These are phyloP conservation scores for Penicillium mononematosum DNA, from an alignment of 495 filamentous ascomycete genomes.

Conservation along the genomic window DNA sequence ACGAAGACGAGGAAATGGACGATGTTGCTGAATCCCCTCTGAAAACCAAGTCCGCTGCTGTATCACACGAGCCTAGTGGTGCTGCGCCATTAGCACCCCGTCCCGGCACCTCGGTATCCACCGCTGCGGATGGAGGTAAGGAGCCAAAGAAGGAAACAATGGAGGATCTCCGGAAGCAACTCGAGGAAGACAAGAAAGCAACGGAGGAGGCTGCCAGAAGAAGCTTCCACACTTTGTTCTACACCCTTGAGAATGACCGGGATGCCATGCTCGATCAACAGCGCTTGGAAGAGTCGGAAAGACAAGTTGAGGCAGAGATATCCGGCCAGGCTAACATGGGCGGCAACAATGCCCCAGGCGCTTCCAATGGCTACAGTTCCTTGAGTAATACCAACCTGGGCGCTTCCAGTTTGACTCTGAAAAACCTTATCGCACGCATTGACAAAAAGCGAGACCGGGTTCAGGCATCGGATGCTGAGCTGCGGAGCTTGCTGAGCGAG, in stretches of 20 bases:
- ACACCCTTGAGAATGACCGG: conserved; percentile 90
- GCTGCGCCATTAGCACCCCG: conserved; percentile 32
- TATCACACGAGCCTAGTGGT: conserved; percentile 36
- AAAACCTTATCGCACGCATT: conserved; percentile 93
- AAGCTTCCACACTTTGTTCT: conserved; percentile 88
- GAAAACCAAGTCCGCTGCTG: conserved; percentile 56
- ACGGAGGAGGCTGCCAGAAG: conserved; percentile 86
- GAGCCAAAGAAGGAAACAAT: conserved; percentile 60
- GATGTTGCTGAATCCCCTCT: conserved; percentile 52
- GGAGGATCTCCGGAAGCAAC: conserved; percentile 86
- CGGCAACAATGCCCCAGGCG: conserved; percentile 47
- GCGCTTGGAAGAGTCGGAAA: conserved; percentile 92
- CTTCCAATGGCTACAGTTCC: conserved; percentile 67
- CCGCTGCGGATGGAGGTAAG: conserved; percentile 34
- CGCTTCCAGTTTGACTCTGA: conserved; percentile 93
- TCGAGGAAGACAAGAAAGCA: conserved; percentile 91
- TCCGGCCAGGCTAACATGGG: conserved; percentile 59
- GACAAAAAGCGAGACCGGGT: conserved; percentile 88
- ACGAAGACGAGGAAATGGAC: conserved; percentile 70
- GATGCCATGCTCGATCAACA: conserved; percentile 98
- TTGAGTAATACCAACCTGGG: conserved; percentile 91
- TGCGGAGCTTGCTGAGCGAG: conserved; percentile 90
- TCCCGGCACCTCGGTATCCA: conserved; percentile 30
- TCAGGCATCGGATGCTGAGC: conserved; percentile 84
- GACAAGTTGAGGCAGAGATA: conserved; percentile 93